Percentiles rank a stretch among this genome's conserved stretches.
Evolutionary conservation across 306 rosid species (phyloP).

Genomic region (Argentina anserina): DNA sequence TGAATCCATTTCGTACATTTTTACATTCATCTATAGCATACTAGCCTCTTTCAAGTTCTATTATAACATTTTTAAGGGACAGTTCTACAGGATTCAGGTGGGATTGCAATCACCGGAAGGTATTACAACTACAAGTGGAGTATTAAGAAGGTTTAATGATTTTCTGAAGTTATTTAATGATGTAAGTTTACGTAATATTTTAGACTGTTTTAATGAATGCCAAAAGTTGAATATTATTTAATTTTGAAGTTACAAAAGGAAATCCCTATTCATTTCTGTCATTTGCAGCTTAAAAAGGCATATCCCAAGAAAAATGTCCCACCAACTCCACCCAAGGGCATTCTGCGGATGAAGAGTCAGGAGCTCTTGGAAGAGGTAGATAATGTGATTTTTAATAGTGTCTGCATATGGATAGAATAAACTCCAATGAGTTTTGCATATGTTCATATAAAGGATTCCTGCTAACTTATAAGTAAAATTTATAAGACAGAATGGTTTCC

Average conservation of each 20-base stretch:
- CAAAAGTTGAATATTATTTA: not conserved
- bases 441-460: not conserved
- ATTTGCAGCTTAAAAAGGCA: slow-evolving; percentile 66
- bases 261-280: slow-evolving; percentile 15
- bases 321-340: slow-evolving; percentile 91
- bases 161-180: slow-evolving; percentile 74
- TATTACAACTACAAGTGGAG: slow-evolving; percentile 55
- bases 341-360: slow-evolving; percentile 77
- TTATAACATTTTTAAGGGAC: slow-evolving; percentile 71
- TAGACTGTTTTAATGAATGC: not conserved
- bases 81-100: slow-evolving; percentile 99
- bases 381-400: slow-evolving; percentile 23
- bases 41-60: slow-evolving; percentile 25
- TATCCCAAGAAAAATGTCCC: slow-evolving; percentile 81
- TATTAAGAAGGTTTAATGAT: slow-evolving; percentile 92
- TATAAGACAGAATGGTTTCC: slow-evolving; percentile 1
- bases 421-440: not conserved
- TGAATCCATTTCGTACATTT: slow-evolving; percentile 12
- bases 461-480: not conserved
- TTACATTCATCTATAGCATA: slow-evolving; percentile 16
- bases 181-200: slow-evolving; percentile 66
- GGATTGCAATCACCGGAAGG: slow-evolving; percentile 93
- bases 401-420: not conserved
- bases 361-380: slow-evolving; percentile 90
- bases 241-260: not conserved